phyloP scores from a whole-genome alignment of 2,329 filamentous ascomycete species.

The Emergomyces africanus region DNA sequence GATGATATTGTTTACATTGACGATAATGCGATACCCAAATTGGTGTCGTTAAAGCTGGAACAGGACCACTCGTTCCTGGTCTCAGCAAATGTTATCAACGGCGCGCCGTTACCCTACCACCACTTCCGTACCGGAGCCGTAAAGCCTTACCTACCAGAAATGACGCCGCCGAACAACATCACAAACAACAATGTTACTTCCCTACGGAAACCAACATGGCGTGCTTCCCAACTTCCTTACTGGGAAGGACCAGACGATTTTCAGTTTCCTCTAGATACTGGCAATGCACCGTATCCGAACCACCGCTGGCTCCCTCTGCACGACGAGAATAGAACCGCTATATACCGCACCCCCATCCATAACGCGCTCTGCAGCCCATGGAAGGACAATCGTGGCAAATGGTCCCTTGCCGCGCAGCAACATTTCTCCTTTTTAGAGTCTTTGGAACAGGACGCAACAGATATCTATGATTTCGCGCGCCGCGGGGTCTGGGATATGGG shows the following conservation, averaged over 20 bases:
- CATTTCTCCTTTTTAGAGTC: conserved; percentile 38
- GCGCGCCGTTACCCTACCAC: conserved; percentile 41
- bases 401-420: conserved; percentile 37
- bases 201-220: conserved; percentile 18
- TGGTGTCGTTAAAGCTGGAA: conserved; percentile 40
- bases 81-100: conserved; percentile 47
- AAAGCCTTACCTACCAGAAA: conserved; percentile 42
- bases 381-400: conserved; percentile 34
- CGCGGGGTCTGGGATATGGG: background rate
- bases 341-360: conserved; percentile 34
- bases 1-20: conserved; percentile 32
- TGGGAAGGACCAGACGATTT: conserved; percentile 24
- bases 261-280: conserved; percentile 16
- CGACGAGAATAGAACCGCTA: conserved; percentile 19
- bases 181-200: conserved; percentile 6
- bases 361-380: conserved; percentile 35
- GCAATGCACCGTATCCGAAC: conserved; percentile 17
- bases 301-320: conserved; percentile 41
- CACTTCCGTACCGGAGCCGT: conserved; percentile 43
- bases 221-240: conserved; percentile 20
- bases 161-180: conserved; percentile 4
- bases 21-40: conserved; percentile 38
- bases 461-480: conserved; percentile 29
- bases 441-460: conserved; percentile 35
- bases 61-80: conserved; percentile 40